Conservation (phyloP, 2,329 filamentous ascomycete genomes). For the Colletotrichum gloeosporioides region DNA sequence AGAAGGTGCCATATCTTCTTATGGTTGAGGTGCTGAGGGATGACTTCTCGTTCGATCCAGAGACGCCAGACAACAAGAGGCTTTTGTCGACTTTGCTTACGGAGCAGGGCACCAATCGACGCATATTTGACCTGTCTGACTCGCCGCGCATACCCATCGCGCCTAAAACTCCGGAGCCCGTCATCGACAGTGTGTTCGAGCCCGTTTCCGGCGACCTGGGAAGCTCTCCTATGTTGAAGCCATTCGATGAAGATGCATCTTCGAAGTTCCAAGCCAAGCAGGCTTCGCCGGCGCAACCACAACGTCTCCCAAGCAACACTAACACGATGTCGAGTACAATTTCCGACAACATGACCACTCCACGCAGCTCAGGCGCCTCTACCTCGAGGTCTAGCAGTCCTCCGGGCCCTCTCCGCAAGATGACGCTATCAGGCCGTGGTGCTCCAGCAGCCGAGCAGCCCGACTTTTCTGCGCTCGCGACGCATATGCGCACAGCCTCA, state of each 20-base stretch:
- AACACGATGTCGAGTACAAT: conserved; percentile 62
- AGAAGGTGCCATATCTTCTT: conserved; percentile 83
- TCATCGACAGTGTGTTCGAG: conserved; percentile 80
- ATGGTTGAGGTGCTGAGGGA: conserved; percentile 85
- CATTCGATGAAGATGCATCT: conserved; percentile 51
- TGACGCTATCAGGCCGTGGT: conserved; percentile 62
- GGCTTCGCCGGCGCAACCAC: conserved; percentile 38
- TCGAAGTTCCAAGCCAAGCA: conserved; percentile 28
- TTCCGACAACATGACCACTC: conserved; percentile 68
- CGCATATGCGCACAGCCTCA: conserved; percentile 86
- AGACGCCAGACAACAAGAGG: conserved; percentile 73
- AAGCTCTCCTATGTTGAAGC: conserved; percentile 72
- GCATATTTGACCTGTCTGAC: conserved; percentile 73
- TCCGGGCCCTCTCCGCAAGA: conserved; percentile 64
- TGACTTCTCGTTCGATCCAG: conserved; percentile 83
- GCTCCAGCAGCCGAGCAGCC: conserved; percentile 70
- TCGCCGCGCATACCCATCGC: conserved; percentile 57
- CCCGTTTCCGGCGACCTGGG: conserved; percentile 80
- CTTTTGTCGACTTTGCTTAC: conserved; percentile 64
- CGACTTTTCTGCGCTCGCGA: conserved; percentile 82
- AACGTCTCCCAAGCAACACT: conserved; percentile 66
- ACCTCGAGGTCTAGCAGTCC: conserved; percentile 72
- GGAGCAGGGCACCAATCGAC: conserved; percentile 61
- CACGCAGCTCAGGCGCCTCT: conserved; percentile 72
- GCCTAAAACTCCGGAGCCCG: conserved; percentile 47